Conservation (phyloP, 805 yeast genomes). For the Candida peoriensis region DNA sequence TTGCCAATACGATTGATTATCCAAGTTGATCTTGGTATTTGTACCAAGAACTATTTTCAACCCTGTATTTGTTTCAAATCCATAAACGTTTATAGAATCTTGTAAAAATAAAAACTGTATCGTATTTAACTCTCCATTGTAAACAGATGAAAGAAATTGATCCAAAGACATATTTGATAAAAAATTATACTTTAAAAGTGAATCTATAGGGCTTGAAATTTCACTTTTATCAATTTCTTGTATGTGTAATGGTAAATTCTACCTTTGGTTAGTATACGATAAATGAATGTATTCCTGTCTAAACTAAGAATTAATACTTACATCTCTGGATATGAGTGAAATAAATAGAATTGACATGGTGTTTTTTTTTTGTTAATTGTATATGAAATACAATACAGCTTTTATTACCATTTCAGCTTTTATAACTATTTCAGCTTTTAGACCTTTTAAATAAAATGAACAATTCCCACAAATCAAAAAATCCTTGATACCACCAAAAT, state of each 20-base stretch:
- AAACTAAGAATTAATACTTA: too few relatives aligned
- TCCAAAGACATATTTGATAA: slow-evolving; percentile 75
- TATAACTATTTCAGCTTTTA: too few relatives aligned
- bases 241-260: background rate
- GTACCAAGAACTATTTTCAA: slow-evolving; percentile 60
- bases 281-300: too few relatives aligned
- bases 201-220: background rate
- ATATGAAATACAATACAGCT: too few relatives aligned
- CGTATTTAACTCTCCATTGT: slow-evolving; percentile 35
- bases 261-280: too few relatives aligned
- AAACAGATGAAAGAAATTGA: slow-evolving; percentile 50
- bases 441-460: too few relatives aligned
- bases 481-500: too few relatives aligned
- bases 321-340: background rate
- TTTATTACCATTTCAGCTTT: too few relatives aligned
- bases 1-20: slow-evolving; percentile 9
- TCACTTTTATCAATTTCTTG: background rate
- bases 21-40: slow-evolving; percentile 27
- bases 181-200: slow-evolving; percentile 52
- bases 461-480: too few relatives aligned
- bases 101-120: slow-evolving; percentile 50
- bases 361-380: background rate
- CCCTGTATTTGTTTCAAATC: slow-evolving; percentile 64
- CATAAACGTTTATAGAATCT: slow-evolving; percentile 63
- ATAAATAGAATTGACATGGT: background rate